Percentiles rank a stretch among this genome's conserved stretches.
Evolutionary conservation across 23 red algal species (phyloP).

Genomic region (Chondrus crispus): DNA sequence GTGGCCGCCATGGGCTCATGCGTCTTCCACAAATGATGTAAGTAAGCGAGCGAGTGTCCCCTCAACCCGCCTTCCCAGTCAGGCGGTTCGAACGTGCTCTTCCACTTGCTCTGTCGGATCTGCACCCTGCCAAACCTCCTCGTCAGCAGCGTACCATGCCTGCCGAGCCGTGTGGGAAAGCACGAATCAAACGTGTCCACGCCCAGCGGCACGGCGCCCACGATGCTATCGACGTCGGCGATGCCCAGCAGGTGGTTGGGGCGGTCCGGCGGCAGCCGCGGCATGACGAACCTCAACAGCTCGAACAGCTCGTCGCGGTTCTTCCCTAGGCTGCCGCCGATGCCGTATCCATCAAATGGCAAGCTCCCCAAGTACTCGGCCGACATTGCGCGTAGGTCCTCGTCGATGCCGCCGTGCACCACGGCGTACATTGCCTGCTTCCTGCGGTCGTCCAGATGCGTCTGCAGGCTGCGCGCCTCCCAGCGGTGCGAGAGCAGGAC

Average conservation of each 20-base stretch:
- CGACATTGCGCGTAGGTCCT: conserved; percentile 59
- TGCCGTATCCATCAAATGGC: conserved; percentile 94
- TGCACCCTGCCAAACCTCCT: conserved; percentile 72
- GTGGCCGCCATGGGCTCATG: conserved; percentile 90
- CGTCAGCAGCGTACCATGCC: conserved; percentile 94
- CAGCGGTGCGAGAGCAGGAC: conserved; percentile 93
- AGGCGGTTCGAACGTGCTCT: conserved; percentile 72
- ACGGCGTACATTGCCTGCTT: conserved; percentile 99
- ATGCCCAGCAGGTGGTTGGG: conserved; percentile 97
- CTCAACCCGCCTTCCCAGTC: conserved; percentile 72
- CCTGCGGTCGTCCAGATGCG: conserved; percentile 77
- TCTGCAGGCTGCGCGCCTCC: conserved; percentile 85
- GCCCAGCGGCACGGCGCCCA: conserved; percentile 81
- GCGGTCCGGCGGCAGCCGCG: conserved; percentile 54
- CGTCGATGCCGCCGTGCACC: conserved; percentile 92
- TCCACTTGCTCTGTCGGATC: conserved; percentile 74
- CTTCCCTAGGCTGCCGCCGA: conserved; percentile 96
- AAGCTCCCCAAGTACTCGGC: conserved; percentile 83
- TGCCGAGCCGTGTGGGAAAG: conserved; percentile 90
- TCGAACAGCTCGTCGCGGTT: conserved; percentile 82
- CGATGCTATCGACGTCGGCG: conserved; percentile 95
- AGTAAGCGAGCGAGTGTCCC: conserved; percentile 84
- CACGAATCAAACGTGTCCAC: conserved; percentile 99
- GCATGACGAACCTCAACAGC: conserved; percentile 84
- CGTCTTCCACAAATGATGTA: conserved; percentile 91